A percentile compares a stretch with the other conserved stretches of the same genome.
phyloP scores from a whole-genome alignment of 1,284 basidiomycete genomes.

The Naganishia sp. region DNA sequence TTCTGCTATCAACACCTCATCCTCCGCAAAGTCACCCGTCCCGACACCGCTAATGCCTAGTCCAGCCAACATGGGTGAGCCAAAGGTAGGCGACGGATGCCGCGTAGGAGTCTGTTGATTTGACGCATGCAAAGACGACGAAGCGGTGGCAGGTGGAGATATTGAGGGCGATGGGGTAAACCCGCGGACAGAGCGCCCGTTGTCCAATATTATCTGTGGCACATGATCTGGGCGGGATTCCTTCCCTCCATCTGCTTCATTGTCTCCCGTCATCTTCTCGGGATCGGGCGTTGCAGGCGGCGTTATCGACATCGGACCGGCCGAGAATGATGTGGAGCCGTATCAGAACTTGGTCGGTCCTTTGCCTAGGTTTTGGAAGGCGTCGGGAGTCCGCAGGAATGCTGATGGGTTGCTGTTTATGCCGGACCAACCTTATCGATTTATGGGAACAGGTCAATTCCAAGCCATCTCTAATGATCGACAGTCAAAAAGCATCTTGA shows the following conservation, averaged over 20 bases:
- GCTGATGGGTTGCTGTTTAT: no score
- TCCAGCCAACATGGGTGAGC: slow-evolving; percentile 12
- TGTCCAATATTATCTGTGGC: slow-evolving; percentile 2
- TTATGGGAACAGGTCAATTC: no score
- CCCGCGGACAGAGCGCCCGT: slow-evolving; percentile 1
- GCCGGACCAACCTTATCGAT: no score
- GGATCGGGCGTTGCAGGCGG: slow-evolving; percentile 26
- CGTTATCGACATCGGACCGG: slow-evolving; percentile 17
- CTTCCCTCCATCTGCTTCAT: neutral
- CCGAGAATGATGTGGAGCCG: no score
- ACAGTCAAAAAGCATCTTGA: no score
- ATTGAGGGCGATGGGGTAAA: slow-evolving; percentile 22
- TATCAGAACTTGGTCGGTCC: no score
- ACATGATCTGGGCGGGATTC: neutral
- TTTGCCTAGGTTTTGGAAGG: no score
- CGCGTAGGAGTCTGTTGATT: slow-evolving; percentile 6
- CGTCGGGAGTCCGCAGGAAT: no score
- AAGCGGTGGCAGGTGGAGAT: slow-evolving; percentile 6
- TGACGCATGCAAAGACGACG: neutral
- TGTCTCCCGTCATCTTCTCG: slow-evolving; percentile 7
- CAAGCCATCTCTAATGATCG: no score
- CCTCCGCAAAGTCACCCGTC: slow-evolving; percentile 3
- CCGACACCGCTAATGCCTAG: slow-evolving; percentile 18
- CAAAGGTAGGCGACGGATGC: neutral
- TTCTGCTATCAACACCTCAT: neutral